These are phyloP conservation scores for Hippophae rhamnoides DNA, from an alignment of 306 rosid genomes.

Conservation along the genomic window DNA sequence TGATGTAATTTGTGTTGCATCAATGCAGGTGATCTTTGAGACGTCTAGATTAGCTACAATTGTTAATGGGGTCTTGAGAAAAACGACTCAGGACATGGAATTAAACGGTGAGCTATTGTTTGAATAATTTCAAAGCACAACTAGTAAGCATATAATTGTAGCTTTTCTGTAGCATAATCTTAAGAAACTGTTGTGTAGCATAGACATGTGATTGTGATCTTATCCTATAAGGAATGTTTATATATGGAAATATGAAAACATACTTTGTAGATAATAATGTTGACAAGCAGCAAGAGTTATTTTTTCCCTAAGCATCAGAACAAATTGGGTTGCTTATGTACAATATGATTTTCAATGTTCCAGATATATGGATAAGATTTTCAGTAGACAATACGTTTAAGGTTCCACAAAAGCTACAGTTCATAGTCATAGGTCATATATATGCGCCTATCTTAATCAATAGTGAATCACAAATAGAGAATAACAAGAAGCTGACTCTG, in stretches of 20 bases:
- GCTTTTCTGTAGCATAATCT: too few relatives aligned
- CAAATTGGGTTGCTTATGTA: too few relatives aligned
- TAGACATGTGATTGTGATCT: too few relatives aligned
- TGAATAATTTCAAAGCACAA: conserved; percentile 9
- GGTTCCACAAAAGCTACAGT: conserved; percentile 12
- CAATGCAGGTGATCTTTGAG: conserved; percentile 82
- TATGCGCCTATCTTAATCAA: conserved; percentile 5
- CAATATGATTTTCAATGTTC: conserved; percentile 7
- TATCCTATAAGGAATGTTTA: too few relatives aligned
- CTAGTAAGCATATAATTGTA: too few relatives aligned
- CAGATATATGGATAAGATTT: conserved; percentile 11
- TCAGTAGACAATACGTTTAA: conserved; percentile 21
- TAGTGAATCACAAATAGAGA: neutral
- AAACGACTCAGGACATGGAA: conserved; percentile 89
- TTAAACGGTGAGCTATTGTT: conserved; percentile 58
- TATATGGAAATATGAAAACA: too few relatives aligned
- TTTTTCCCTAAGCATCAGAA: too few relatives aligned
- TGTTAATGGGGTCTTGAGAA: conserved; percentile 89
- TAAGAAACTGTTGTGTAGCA: too few relatives aligned
- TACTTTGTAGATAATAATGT: too few relatives aligned
- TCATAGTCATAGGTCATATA: conserved; percentile 1
- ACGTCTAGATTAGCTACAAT: conserved; percentile 95
- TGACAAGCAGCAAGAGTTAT: too few relatives aligned
- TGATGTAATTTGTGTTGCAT: neutral
- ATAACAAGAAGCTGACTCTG: neutral